A percentile compares a stretch with the other conserved stretches of the same genome.
phyloP scores from a whole-genome alignment of 148 eudicot genomes.

The Vaccinium myrtillus region DNA sequence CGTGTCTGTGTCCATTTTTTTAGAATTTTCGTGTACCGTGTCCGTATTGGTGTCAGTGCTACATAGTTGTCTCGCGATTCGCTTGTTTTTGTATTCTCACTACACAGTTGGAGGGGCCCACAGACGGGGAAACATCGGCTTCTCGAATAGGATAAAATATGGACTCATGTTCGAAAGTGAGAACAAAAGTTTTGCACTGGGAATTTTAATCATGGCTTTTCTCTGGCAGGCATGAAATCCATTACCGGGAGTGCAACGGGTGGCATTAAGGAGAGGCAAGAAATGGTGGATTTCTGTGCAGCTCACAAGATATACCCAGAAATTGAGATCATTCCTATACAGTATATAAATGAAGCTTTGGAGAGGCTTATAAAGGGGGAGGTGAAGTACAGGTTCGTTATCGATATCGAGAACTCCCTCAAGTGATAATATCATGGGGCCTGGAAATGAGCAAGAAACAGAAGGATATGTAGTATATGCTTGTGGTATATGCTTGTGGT shows the following conservation, averaged over 20 bases:
- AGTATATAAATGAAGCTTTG: conserved; percentile 24
- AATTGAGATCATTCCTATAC: conserved; percentile 19
- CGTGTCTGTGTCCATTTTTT: too few species aligned
- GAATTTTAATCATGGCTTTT: neutral
- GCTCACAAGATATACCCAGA: conserved; percentile 19
- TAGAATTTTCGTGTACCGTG: too few species aligned
- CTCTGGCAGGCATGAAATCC: conserved; percentile 21
- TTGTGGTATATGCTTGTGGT: neutral
- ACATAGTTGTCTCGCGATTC: neutral
- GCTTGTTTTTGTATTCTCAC: neutral
- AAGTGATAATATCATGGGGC: neutral
- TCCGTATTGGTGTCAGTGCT: too few species aligned
- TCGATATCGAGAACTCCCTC: conserved; percentile 18
- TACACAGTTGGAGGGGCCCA: neutral
- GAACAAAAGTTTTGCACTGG: neutral
- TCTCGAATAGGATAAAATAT: neutral
- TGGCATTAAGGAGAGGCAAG: conserved; percentile 20
- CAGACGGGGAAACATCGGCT: neutral
- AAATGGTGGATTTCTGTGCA: conserved; percentile 26
- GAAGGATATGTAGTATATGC: neutral
- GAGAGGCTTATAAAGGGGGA: conserved; percentile 18
- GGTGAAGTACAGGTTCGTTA: conserved; percentile 23
- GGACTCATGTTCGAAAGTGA: neutral
- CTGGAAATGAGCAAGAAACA: neutral
- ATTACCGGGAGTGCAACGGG: conserved; percentile 19